Base-by-base conservation (phyloP, 2,329 filamentous ascomycete species). In the Fusarium newnesense region DNA sequence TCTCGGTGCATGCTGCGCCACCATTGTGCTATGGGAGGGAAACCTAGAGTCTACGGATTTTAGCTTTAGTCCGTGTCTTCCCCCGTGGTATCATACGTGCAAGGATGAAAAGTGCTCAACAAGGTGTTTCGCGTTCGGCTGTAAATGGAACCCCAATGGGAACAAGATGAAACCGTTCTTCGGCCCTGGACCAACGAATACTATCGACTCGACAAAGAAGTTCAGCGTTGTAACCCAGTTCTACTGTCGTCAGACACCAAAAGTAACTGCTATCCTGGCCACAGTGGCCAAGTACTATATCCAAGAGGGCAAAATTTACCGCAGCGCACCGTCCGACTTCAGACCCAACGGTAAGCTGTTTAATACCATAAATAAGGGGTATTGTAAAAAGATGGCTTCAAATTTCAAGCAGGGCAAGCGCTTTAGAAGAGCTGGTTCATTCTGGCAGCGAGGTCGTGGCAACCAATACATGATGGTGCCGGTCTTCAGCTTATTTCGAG, bases 221-320 rank as follows among this genome's bases (percentile, higher is more conserved):
- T 81, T 92, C 70, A 92, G 90, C 9, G 89, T 93, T 39, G 88
- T 92, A 53, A 92, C 90, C 7, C 90, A 92, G 79, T 92, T 92
- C 82, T 82, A 81, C 73, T 92, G 79, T 87, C 87, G 75, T 8
- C 39, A 54, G 24, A 54, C 34, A 2, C 50, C 50, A 40, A 28
- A n/a, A 52, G 50, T 18, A 21, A 15, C 16, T 21, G 24, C 26
- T 28, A 28, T 54, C 13, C 9, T 58, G 4, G 36, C 12, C 24
- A 88, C 91, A 7, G 13, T 34, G 19, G 50, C 26, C 75, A 86
- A 90, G 81, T 92, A 92, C 80, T 86, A 91, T 62, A 30, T 40
- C 19, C 91, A 93, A 81, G 82, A 89, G 80, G 89, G 88, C 70
- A 83, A 58, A 15, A 13, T 54, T 10, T 28, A 18, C 19, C 50